Percentiles rank a stretch among this genome's conserved stretches.
Evolutionary conservation across 305 asterid species (phyloP).

Genomic region (Striga hermonthica): DNA sequence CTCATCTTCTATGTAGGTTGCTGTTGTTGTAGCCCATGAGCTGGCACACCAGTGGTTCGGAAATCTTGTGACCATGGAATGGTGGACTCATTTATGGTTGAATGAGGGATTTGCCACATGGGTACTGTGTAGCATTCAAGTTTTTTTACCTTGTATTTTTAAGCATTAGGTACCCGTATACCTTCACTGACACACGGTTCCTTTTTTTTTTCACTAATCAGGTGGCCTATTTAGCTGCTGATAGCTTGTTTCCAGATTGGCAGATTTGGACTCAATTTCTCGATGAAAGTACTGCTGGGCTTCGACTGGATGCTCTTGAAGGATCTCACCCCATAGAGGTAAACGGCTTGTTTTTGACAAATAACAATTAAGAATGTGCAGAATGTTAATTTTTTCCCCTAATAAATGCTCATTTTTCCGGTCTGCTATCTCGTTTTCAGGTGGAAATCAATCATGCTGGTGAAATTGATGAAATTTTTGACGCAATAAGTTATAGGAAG

Average conservation of each 20-base stretch:
- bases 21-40: constrained; percentile 96
- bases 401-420: neutral
- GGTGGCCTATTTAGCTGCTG: constrained; percentile 95
- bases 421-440: constrained; percentile 45
- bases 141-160: constrained; percentile 20
- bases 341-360: constrained; percentile 1
- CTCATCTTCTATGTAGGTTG: constrained; percentile 57
- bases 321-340: constrained; percentile 99
- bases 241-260: constrained; percentile 96
- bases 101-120: constrained; percentile 99
- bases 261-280: constrained; percentile 96
- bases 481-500: constrained; percentile 90
- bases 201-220: constrained; percentile 33
- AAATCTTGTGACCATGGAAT: constrained; percentile 96
- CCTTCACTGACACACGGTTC: constrained; percentile 24
- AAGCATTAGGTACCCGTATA: constrained; percentile 5
- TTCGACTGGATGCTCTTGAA: constrained; percentile 89
- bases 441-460: constrained; percentile 87
- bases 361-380: neutral
- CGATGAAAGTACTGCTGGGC: constrained; percentile 87
- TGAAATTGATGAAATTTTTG: constrained; percentile 97
- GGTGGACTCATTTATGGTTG: constrained; percentile 99
- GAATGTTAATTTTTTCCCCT: constrained; percentile 16
- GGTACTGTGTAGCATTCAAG: constrained; percentile 47
- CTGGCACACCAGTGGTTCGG: constrained; percentile 99